A percentile compares a stretch with the other conserved stretches of the same genome.
phyloP scores from a whole-genome alignment of 2,329 filamentous ascomycete genomes.

The Monosporascus sp. region DNA sequence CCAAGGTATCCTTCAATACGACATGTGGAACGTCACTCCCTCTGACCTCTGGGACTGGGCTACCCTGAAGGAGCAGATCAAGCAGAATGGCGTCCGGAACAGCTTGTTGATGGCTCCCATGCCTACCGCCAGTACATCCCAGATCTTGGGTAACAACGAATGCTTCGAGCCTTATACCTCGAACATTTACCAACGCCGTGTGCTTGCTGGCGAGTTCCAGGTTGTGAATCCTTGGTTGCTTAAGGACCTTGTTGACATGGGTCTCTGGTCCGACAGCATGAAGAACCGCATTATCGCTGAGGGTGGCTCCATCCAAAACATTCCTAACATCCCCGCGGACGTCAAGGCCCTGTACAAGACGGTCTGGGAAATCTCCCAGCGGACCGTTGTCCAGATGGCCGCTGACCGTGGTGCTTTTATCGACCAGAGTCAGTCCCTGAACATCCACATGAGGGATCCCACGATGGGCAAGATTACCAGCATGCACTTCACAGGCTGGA shows the following conservation, averaged over 20 bases:
- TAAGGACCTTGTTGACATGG: constrained; percentile 96
- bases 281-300: constrained; percentile 99
- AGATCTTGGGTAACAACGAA: constrained; percentile 98
- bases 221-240: constrained; percentile 98
- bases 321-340: constrained; percentile 92
- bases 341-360: constrained; percentile 99
- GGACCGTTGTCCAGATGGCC: constrained; percentile 93
- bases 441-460: constrained; percentile 99
- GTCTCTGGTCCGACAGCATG: constrained; percentile 98
- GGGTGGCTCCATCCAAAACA: constrained; percentile 91
- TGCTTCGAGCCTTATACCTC: constrained; percentile 99
- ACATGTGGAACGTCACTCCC: constrained; percentile 96
- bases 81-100: constrained; percentile 91
- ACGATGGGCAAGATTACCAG: constrained; percentile 99
- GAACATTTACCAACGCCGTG: constrained; percentile 98
- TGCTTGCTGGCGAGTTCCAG: constrained; percentile 97
- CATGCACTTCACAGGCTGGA: constrained; percentile 99
- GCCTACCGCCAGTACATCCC: constrained; percentile 94
- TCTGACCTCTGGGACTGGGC: constrained; percentile 97
- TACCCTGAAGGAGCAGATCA: constrained; percentile 80
- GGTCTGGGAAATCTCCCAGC: constrained; percentile 98
- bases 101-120: constrained; percentile 92
- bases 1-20: constrained; percentile 92
- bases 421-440: constrained; percentile 97
- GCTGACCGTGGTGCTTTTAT: constrained; percentile 98